phyloP scores from a whole-genome alignment of 1,139 yeast species.

The Candida sanyaensis region DNA sequence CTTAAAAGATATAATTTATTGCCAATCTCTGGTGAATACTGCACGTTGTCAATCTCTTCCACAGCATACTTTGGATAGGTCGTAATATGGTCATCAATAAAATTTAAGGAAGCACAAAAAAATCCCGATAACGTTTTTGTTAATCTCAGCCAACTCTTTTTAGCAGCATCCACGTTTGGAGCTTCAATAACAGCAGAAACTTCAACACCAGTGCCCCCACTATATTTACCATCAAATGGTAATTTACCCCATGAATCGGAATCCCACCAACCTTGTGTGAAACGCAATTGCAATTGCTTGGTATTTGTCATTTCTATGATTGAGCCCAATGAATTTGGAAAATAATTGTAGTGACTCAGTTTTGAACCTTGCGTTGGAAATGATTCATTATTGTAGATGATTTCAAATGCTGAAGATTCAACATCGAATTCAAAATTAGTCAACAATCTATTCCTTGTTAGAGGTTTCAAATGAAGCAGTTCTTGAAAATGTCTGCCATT shows the following conservation, averaged over 20 bases:
- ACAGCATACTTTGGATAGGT: slow-evolving; percentile 58
- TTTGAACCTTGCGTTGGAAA: slow-evolving; percentile 17
- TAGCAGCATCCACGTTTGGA: slow-evolving; percentile 52
- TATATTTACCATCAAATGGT: slow-evolving; percentile 66
- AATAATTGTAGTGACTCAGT: slow-evolving; percentile 61
- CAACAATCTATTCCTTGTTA: slow-evolving; percentile 68
- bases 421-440: slow-evolving; percentile 70
- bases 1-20: slow-evolving; percentile 60
- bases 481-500: slow-evolving; percentile 49
- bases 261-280: slow-evolving; percentile 97
- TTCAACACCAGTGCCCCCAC: slow-evolving; percentile 98
- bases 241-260: slow-evolving; percentile 83
- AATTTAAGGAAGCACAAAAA: slow-evolving; percentile 93
- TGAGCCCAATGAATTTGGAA: slow-evolving; percentile 84
- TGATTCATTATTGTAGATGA: slow-evolving; percentile 19
- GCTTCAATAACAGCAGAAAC: slow-evolving; percentile 87
- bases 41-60: slow-evolving; percentile 2
- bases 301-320: slow-evolving; percentile 67
- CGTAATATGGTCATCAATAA: slow-evolving; percentile 78
- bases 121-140: slow-evolving; percentile 83
- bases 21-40: slow-evolving; percentile 20
- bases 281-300: slow-evolving; percentile 77
- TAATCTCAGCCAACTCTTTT: slow-evolving; percentile 66
- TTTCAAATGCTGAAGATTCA: slow-evolving; percentile 48
- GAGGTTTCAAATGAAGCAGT: slow-evolving; percentile 59